A percentile compares a stretch with the other conserved stretches of the same genome.
Evolutionary conservation across 163 green algal genomes (phyloP).

Genomic region (Picocystis sp.): DNA sequence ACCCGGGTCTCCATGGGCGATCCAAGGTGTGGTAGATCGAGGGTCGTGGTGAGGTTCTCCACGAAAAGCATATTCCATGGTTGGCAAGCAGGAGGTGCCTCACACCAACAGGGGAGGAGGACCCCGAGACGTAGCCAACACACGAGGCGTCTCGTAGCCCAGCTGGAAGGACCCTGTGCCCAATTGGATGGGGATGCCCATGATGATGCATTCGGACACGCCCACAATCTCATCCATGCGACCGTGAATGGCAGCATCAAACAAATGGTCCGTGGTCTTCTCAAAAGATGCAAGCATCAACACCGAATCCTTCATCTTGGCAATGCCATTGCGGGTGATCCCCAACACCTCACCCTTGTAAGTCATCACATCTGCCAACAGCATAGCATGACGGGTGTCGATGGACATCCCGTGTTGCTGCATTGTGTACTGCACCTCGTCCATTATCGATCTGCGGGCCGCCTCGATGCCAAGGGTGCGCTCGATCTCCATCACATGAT

Average conservation of each 20-base stretch:
- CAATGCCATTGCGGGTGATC: constrained; percentile 97
- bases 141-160: neutral
- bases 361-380: constrained; percentile 96
- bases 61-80: too few relatives aligned
- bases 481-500: constrained; percentile 83
- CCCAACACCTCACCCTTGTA: constrained; percentile 94
- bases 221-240: constrained; percentile 38
- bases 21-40: too few relatives aligned
- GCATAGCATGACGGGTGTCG: constrained; percentile 83
- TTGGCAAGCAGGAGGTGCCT: too few relatives aligned
- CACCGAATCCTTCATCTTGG: constrained; percentile 98
- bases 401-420: constrained; percentile 82
- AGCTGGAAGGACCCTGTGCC: constrained; percentile 86
- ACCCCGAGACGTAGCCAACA: too few relatives aligned
- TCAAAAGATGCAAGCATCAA: constrained; percentile 97
- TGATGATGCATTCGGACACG: constrained; percentile 95
- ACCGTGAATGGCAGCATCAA: constrained; percentile 73
- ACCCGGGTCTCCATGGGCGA: too few relatives aligned
- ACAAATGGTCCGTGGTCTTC: constrained; percentile 97
- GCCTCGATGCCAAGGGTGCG: constrained; percentile 83
- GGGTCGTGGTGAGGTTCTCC: too few relatives aligned
- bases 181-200: constrained; percentile 93
- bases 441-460: constrained; percentile 54
- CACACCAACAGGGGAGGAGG: too few relatives aligned
- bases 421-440: constrained; percentile 89